A percentile compares a stretch with the other conserved stretches of the same genome.
phyloP scores from a whole-genome alignment of 208 protist genomes.

The Ichthyophonus hoferi region DNA sequence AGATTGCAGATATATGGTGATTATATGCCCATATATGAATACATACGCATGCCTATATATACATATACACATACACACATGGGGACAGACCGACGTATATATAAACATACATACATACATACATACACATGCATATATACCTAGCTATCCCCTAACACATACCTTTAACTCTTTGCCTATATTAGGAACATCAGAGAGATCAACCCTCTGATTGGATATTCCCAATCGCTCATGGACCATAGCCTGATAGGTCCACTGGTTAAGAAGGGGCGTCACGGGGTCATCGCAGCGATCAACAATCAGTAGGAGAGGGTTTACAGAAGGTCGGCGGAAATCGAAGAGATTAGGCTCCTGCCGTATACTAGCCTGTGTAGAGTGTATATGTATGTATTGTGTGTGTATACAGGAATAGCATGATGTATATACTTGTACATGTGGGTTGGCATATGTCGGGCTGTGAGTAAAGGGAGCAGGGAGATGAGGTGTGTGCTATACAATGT shows the following conservation, averaged over 20 bases:
- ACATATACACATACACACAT: neutral
- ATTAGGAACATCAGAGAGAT: neutral
- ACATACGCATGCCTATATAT: neutral
- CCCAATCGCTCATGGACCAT: conserved; percentile 95
- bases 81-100: neutral
- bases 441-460: too few species aligned
- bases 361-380: conserved; percentile 39
- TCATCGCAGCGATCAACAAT: conserved; percentile 72
- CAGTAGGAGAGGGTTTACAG: conserved; percentile 62
- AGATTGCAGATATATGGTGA: too few species aligned
- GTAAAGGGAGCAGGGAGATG: too few species aligned
- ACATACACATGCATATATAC: neutral
- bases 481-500: too few species aligned
- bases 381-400: neutral
- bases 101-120: conserved; percentile 37
- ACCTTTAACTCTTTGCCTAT: conserved; percentile 31
- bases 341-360: conserved; percentile 70
- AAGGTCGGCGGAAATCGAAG: conserved; percentile 43
- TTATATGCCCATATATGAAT: neutral
- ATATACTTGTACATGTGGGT: too few species aligned
- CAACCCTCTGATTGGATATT: conserved; percentile 82
- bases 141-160: neutral
- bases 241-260: conserved; percentile 96
- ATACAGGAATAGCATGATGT: too few species aligned
- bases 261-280: conserved; percentile 88